Evolutionary conservation across 345 rosid genomes (phyloP).

Genomic region (Passiflora organensis): DNA sequence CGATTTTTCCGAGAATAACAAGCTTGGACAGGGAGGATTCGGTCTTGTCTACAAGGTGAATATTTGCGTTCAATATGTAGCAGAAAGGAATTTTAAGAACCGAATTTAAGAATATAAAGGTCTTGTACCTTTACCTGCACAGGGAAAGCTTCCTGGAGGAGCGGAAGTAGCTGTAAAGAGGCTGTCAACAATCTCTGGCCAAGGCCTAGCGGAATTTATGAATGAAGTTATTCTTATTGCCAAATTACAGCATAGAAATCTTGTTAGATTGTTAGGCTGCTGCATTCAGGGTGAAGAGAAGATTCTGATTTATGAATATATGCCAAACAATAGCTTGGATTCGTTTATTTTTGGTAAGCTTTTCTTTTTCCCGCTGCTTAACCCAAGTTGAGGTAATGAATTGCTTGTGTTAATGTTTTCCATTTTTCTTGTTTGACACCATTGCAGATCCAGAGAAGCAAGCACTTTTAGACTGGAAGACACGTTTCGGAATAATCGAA

Average conservation of each 20-base stretch:
- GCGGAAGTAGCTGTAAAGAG: conserved; percentile 25
- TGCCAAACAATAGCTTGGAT: conserved; percentile 27
- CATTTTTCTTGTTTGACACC: not conserved
- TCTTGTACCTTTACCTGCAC: not conserved
- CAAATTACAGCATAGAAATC: conserved; percentile 26
- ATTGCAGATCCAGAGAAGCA: conserved; percentile 14
- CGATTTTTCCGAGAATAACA: conserved; percentile 58
- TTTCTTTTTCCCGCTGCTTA: too few relatives aligned
- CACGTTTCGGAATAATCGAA: conserved; percentile 15
- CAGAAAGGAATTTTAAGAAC: not conserved
- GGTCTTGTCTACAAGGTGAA: conserved; percentile 78
- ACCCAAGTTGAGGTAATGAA: not conserved
- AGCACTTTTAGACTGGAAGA: conserved; percentile 16
- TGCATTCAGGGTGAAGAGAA: conserved; percentile 23
- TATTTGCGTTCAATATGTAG: not conserved
- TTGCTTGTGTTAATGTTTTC: not conserved
- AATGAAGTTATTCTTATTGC: conserved; percentile 26
- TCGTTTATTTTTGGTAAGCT: conserved; percentile 21
- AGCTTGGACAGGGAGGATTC: conserved; percentile 79
- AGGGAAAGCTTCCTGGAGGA: conserved; percentile 20
- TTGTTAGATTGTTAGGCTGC: conserved; percentile 24
- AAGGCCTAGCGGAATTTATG: conserved; percentile 28
- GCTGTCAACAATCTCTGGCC: conserved; percentile 24
- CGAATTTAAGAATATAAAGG: too few relatives aligned
- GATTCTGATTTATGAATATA: conserved; percentile 21